Evolutionary conservation across 192 early-diverging fungal genomes (phyloP).

Genomic region (Umbelopsis ramanniana): DNA sequence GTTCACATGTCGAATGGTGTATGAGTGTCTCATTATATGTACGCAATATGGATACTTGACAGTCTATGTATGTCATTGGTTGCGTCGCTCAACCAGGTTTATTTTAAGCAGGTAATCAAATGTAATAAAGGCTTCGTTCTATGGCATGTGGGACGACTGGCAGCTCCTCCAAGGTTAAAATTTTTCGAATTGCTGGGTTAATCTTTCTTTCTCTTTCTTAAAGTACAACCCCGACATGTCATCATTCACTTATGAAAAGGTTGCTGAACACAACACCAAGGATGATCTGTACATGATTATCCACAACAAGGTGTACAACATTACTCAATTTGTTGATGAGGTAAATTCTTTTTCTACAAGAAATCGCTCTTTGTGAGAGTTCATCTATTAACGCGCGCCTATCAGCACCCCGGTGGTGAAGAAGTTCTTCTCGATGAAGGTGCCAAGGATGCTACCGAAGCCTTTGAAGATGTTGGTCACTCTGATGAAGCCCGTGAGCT

Average conservation of each 20-base stretch:
- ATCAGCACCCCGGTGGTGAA: constrained; percentile 96
- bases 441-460: constrained; percentile 88
- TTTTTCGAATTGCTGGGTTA: neutral
- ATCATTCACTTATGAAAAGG: constrained; percentile 29
- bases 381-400: neutral
- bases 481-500: constrained; percentile 92
- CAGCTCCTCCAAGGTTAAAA: neutral
- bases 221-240: constrained; percentile 20
- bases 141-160: too few relatives aligned
- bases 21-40: too few relatives aligned
- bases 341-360: constrained; percentile 31
- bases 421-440: constrained; percentile 93
- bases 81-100: too few relatives aligned
- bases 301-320: constrained; percentile 79
- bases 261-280: constrained; percentile 72
- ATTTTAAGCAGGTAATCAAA: too few relatives aligned
- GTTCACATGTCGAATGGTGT: too few relatives aligned
- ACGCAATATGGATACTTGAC: too few relatives aligned
- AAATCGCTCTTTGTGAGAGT: neutral
- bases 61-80: too few relatives aligned
- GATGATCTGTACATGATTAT: constrained; percentile 84
- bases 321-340: constrained; percentile 80
- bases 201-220: neutral
- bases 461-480: constrained; percentile 98
- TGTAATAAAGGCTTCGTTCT: too few relatives aligned